Evolutionary conservation across 2,329 filamentous ascomycete genomes (phyloP), one percentile per base, ranked within the genome.

Genomic region (Fusarium sacchari): DNA sequence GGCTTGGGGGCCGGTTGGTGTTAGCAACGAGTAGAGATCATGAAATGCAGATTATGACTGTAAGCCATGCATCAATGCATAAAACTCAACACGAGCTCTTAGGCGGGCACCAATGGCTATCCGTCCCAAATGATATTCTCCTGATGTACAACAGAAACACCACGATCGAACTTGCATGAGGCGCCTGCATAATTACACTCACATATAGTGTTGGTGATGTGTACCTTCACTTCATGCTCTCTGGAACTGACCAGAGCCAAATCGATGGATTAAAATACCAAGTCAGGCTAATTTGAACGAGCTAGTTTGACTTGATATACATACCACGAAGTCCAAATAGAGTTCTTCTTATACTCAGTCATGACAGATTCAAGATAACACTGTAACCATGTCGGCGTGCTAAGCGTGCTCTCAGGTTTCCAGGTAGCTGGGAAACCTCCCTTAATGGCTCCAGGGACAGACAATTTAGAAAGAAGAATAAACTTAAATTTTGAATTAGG

Each of bases 51-150:
- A 24, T 43, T 57, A 49, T 43, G 24, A 49, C 30, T 43, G 32
- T 57, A 20, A 26, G 15, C 20, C 13, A n/a, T 40, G 15, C 26
- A 58, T 5, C 32, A 32, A 30, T 32, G 24, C 24, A 28, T 17
- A 17, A 37, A 17, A 28, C 17, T 22, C 9, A 7, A 53, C 18
- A 53, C 32, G 24, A 26, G 49, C 49, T 53, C 13, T 7, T 7
- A 42, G 18, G 30, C 15, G 53, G 53, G 53, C 62, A 47, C 64
- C 62, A 67, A 53, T 66, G 34, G 28, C 9, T n/a, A 18, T n/a
- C 7, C 22, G 22, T 11, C 20, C 24, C n/a, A 40, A 40, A 20
- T 11, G 20, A 26, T 18, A n/a, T 17, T n/a, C n/a, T 32, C 26
- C 22, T 26, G 15, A 17, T 37, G 22, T 12, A 47, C 10, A 22